Percentiles rank a stretch among this genome's conserved stretches.
Evolutionary conservation across 306 rosid species (phyloP).

Genomic region (Bauhinia variegata): DNA sequence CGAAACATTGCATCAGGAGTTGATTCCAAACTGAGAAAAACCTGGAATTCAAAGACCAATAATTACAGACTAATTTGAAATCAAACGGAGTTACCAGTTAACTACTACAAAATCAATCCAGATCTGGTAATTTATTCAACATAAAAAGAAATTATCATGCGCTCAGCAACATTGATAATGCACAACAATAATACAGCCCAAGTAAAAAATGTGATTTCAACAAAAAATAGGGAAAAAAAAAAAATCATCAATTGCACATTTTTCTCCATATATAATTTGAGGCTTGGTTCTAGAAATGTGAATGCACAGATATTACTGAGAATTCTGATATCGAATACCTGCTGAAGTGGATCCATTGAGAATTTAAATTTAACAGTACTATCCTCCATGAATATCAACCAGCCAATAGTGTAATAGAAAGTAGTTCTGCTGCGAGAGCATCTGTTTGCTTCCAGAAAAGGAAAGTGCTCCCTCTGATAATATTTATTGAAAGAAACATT

Average conservation of each 20-base stretch:
- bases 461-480: slow-evolving; percentile 87
- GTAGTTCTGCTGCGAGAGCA: slow-evolving; percentile 95
- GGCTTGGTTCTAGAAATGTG: slow-evolving; percentile 9
- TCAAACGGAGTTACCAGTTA: neutral
- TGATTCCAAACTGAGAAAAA: slow-evolving; percentile 82
- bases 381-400: slow-evolving; percentile 93
- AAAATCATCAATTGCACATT: neutral
- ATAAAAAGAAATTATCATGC: neutral
- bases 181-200: neutral
- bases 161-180: too few relatives aligned
- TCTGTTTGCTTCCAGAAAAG: slow-evolving; percentile 83
- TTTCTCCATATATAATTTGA: neutral
- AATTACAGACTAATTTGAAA: slow-evolving; percentile 26
- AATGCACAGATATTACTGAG: slow-evolving; percentile 27
- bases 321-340: slow-evolving; percentile 52
- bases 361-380: slow-evolving; percentile 90
- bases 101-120: slow-evolving; percentile 26
- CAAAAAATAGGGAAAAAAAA: too few relatives aligned
- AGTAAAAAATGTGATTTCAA: neutral
- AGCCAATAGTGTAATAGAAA: slow-evolving; percentile 90
- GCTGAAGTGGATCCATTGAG: slow-evolving; percentile 95
- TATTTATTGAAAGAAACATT: slow-evolving; percentile 32
- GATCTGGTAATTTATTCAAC: slow-evolving; percentile 6
- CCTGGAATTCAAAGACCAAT: slow-evolving; percentile 51
- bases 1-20: slow-evolving; percentile 94